These are phyloP conservation scores for Candida jianshihensis DNA, from an alignment of 805 yeast genomes.

Conservation along the genomic window DNA sequence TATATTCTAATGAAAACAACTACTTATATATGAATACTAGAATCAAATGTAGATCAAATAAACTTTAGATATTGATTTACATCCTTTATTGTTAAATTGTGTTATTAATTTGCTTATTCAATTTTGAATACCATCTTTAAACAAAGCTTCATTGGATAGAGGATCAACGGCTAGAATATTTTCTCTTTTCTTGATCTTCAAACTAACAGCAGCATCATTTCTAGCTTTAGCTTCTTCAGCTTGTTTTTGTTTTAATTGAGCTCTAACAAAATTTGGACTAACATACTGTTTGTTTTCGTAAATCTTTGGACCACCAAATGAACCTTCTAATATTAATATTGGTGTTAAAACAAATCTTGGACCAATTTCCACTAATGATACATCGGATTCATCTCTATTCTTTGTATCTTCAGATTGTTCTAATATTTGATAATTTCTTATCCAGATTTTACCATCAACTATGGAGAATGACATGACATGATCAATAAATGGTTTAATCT, in stretches of 20 bases:
- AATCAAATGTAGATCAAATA: too few species aligned
- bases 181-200: conserved; percentile 71
- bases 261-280: conserved; percentile 90
- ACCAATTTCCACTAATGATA: conserved; percentile 88
- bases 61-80: too few species aligned
- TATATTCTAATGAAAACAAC: background rate
- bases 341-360: conserved; percentile 93
- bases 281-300: conserved; percentile 96
- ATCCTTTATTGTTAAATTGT: too few species aligned
- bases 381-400: conserved; percentile 49
- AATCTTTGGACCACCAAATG: conserved; percentile 96
- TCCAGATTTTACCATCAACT: conserved; percentile 92
- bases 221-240: conserved; percentile 76
- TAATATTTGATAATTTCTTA: conserved; percentile 86
- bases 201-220: conserved; percentile 69
- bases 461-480: conserved; percentile 91
- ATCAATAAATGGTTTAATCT: conserved; percentile 89
- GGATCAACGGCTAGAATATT: conserved; percentile 76
- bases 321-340: conserved; percentile 89
- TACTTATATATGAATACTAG: background rate
- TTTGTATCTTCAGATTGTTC: conserved; percentile 52
- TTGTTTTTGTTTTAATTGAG: conserved; percentile 73
- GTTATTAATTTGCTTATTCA: background rate
- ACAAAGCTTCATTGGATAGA: conserved; percentile 67
- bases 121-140: conserved; percentile 35